Evolutionary conservation across 371 early-diverging fungal genomes (phyloP).

Genomic region (Conidiobolus incongruus): DNA sequence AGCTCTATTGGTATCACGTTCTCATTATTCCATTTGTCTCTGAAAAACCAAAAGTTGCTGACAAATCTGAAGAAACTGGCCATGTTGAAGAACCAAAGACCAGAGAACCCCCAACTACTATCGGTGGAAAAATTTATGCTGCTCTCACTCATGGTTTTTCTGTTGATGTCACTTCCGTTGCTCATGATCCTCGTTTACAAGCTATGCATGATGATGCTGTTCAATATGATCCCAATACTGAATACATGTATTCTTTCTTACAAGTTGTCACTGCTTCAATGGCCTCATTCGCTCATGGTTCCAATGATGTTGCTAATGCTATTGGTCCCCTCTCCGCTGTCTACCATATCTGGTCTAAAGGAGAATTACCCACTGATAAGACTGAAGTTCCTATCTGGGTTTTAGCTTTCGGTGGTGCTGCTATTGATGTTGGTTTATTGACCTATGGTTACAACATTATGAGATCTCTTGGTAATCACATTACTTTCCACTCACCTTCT

Average conservation of each 20-base stretch:
- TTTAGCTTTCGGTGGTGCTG: slow-evolving; percentile 47
- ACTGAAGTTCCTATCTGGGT: slow-evolving; percentile 48
- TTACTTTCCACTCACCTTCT: no score
- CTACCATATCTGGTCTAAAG: slow-evolving; percentile 40
- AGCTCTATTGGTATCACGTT: slow-evolving; percentile 42
- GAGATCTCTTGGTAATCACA: no score
- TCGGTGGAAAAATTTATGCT: slow-evolving; percentile 7
- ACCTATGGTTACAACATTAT: no score
- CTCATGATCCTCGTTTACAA: slow-evolving; percentile 15
- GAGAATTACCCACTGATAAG: slow-evolving; percentile 18
- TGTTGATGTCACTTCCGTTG: slow-evolving; percentile 29
- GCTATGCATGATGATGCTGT: slow-evolving; percentile 43
- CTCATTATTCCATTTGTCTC: slow-evolving; percentile 20
- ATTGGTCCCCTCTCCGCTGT: slow-evolving; percentile 62
- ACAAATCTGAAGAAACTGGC: neutral
- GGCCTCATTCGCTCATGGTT: no score
- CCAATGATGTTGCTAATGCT: slow-evolving; percentile 78
- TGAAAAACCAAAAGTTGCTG: slow-evolving; percentile 10
- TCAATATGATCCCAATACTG: slow-evolving; percentile 52
- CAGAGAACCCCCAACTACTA: neutral
- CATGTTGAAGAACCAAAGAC: neutral
- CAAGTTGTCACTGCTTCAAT: slow-evolving; percentile 69
- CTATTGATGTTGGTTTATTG: no score
- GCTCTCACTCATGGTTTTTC: slow-evolving; percentile 17
- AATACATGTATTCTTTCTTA: slow-evolving; percentile 59